These are phyloP conservation scores for Bacidia gigantensis DNA, from an alignment of 495 filamentous ascomycete genomes.

Conservation along the genomic window DNA sequence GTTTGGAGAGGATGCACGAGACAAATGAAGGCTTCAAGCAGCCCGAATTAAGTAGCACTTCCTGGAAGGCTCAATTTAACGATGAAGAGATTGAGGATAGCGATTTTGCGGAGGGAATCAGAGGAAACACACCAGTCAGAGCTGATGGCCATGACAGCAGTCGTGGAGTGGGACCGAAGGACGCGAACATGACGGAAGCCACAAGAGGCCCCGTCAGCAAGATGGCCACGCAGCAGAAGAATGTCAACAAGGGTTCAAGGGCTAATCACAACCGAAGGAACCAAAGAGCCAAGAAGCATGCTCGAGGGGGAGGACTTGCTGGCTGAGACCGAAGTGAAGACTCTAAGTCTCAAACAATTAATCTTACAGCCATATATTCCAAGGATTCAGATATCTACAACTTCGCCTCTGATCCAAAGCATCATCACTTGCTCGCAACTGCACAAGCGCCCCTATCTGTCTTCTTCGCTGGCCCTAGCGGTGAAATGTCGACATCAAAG, in stretches of 20 bases:
- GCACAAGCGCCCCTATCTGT: conserved; percentile 68
- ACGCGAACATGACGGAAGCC: conserved; percentile 42
- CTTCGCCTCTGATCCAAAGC: neutral
- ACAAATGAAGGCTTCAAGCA: conserved; percentile 45
- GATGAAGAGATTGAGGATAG: conserved; percentile 26
- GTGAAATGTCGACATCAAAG: conserved; percentile 86
- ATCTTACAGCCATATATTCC: neutral
- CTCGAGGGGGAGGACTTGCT: conserved; percentile 39
- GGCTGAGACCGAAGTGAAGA: conserved; percentile 22
- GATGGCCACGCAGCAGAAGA: conserved; percentile 54
- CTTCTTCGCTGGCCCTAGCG: conserved; percentile 45
- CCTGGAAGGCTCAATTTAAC: conserved; percentile 22
- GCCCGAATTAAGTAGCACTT: conserved; percentile 42
- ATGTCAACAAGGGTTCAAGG: conserved; percentile 58
- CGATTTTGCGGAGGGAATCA: too few species aligned
- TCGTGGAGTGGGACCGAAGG: conserved; percentile 33
- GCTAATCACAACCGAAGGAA: conserved; percentile 72
- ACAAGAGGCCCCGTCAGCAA: conserved; percentile 46
- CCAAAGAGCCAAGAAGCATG: conserved; percentile 66
- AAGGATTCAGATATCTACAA: neutral
- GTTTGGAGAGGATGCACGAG: conserved; percentile 52
- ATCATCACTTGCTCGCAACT: conserved; percentile 39
- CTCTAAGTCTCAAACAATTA: neutral
- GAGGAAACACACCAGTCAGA: too few species aligned
- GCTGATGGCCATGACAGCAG: conserved; percentile 30